Base-by-base conservation (phyloP, 176 grass and related monocot species). In the Paspalum notatum region DNA sequence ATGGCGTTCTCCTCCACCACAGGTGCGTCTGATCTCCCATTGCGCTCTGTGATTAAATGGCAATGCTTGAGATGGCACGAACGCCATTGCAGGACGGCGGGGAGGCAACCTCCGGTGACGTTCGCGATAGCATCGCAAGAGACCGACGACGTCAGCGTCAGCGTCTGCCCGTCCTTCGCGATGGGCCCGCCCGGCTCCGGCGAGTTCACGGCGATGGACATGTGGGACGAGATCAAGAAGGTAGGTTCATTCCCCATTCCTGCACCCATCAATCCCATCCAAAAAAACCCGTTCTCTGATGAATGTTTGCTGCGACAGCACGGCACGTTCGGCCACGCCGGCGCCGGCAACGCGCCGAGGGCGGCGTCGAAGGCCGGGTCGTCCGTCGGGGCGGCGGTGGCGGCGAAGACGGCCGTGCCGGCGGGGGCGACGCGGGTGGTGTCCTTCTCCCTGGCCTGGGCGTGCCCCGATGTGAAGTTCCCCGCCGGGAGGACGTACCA, bases 361-460 rank as follows among this genome's bases (percentile, higher is more conserved):
- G 58, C 62, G 47, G 69, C 62, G 65, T 92, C 90, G 18, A 85
- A 85, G 62, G 40, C 83, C 22, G 95, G 95, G 14, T 92, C 88
- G 49, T 94, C 92, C 41, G 86, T 98, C 50, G 92, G 95, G 70
- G 95, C 90, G 17, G 95, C 95, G 59, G 82, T 98, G 72, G 91
- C 90, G 43, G 90, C 91, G 43, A 43, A 80, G 64, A 85, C 89
- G 39, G 12, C 75, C 1, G 82, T 98, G 87, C 50, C 89, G 14
- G 79, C 89, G 8, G 85, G 85, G 13, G 83, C 38, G 9, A 91
- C 83, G 5, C 85, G 80, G 9, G 71, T 76, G 45, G 90, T 94
- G 68, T 94, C 95, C 22, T 92, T 98, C 56, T 85, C 92, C 45
- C 82, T 98, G 76, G 88, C 95, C 38, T 98, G 95, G 95, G 88